Evolutionary conservation across 768 basidiomycete genomes (phyloP), one percentile per base, ranked within the genome.

Genomic region (Lactarius evosmus): DNA sequence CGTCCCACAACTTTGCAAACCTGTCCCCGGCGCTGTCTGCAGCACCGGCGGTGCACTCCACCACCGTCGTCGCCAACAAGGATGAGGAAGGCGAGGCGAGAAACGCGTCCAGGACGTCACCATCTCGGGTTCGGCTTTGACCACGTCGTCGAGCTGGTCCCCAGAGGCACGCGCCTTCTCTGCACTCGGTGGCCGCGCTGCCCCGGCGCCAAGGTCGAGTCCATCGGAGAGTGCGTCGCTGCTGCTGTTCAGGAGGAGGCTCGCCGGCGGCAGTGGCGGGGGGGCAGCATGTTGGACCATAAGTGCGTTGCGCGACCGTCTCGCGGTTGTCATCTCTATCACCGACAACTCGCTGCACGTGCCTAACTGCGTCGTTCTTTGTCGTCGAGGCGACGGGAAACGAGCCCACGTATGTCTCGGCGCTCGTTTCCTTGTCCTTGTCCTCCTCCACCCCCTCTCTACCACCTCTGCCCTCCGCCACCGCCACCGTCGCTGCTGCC

Each of bases 351-450:
- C 25, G 46, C 46, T 32, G 55, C 49, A 65, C 68, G 22, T 60
- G 59, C 36, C 81, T 81, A 8, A n/a, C 29, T 16, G 27, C 4
- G 29, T 36, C 11, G 9, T n/a, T 56, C 60, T 6, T 74, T 71
- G 58, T 84, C 81, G 68, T 79, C 67, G 80, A 81, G 33, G 79
- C 78, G 22, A 78, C 73, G 2, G 81, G 80, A 34, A 81, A 70
- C 2, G 82, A 82, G 61, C 75, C 79, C n/a, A 80, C 75, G 4
- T 82, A 79, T 38, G 75, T 56, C 40, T 71, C 76, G 49, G 80
- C 77, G n/a, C 79, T 72, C 29, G 77, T 78, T 29, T 62, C 51
- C 29, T 29, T 44, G 22, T 38, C 58, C 27, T 49, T 46, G 44
- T 65, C 52, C 36, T 36, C 41, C 29, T 55, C 63, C 56, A 66